Conservation (phyloP, 2,329 filamentous ascomycete species). For the Didymellaceae sp. region DNA sequence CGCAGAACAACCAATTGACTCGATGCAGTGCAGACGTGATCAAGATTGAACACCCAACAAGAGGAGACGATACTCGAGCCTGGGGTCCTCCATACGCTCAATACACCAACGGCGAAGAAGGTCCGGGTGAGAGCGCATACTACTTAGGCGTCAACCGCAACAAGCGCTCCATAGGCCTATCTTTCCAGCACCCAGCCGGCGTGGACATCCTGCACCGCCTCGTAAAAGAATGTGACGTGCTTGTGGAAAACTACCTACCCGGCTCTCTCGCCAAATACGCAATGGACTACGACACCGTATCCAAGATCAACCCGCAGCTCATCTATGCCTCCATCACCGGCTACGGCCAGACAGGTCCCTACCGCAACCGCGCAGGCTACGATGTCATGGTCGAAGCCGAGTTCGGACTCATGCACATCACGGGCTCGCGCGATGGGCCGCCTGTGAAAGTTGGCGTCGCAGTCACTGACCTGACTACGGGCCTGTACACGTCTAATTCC, state of each 20-base stretch:
- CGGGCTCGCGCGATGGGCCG: constrained; percentile 82
- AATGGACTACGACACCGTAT: constrained; percentile 84
- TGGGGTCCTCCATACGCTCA: constrained; percentile 95
- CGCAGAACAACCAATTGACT: constrained; percentile 22
- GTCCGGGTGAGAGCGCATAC: constrained; percentile 92
- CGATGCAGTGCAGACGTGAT: constrained; percentile 83
- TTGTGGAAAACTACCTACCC: constrained; percentile 97
- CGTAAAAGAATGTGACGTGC: constrained; percentile 82
- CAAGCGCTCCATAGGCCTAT: constrained; percentile 91
- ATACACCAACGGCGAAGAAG: constrained; percentile 67
- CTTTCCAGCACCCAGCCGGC: constrained; percentile 84
- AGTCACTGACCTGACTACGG: constrained; percentile 94
- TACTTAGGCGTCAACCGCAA: constrained; percentile 96
- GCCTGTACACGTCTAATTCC: constrained; percentile 91
- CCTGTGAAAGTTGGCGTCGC: constrained; percentile 98
- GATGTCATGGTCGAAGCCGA: constrained; percentile 99
- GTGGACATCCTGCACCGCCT: constrained; percentile 87
- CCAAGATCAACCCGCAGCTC: constrained; percentile 80
- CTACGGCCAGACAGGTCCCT: constrained; percentile 94
- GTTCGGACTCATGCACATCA: constrained; percentile 98
- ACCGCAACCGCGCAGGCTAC: constrained; percentile 86
- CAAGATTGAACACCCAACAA: constrained; percentile 88
- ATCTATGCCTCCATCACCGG: constrained; percentile 97
- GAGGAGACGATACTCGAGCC: constrained; percentile 83
- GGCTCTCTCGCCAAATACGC: constrained; percentile 87